phyloP scores from a whole-genome alignment of 177 flowering plant genomes.

The Tripterygium wilfordii region DNA sequence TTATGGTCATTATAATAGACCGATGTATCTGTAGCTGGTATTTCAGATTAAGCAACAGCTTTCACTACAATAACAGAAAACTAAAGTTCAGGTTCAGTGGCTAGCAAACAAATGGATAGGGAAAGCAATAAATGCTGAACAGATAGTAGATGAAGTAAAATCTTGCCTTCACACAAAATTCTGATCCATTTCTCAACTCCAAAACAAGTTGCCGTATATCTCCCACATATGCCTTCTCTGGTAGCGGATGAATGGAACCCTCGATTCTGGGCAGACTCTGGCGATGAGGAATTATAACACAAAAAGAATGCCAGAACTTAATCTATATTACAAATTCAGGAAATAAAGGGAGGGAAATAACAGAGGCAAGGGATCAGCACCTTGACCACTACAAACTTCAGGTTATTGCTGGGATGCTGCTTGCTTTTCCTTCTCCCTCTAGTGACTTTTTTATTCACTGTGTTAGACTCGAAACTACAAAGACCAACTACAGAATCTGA shows the following conservation, averaged over 20 bases:
- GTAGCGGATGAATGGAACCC: conserved; percentile 52
- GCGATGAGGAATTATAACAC: background rate
- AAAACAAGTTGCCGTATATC: conserved; percentile 57
- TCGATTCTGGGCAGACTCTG: conserved; percentile 86
- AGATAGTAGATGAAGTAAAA: too few relatives aligned
- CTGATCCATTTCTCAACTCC: conserved; percentile 72
- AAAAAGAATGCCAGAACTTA: conserved; percentile 4
- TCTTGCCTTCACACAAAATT: conserved; percentile 66
- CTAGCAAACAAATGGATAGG: too few relatives aligned
- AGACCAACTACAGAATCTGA: conserved; percentile 68
- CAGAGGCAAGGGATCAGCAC: conserved; percentile 24
- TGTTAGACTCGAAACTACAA: conserved; percentile 41
- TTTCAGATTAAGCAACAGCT: too few relatives aligned
- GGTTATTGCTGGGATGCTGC: conserved; percentile 30
- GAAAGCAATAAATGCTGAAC: too few relatives aligned
- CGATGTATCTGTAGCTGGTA: too few relatives aligned
- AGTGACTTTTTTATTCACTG: conserved; percentile 36
- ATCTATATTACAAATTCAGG: background rate
- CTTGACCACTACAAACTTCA: conserved; percentile 81
- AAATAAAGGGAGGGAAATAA: background rate
- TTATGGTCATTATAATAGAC: too few relatives aligned
- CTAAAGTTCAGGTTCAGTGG: too few relatives aligned
- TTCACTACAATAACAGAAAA: background rate
- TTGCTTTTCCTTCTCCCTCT: conserved; percentile 50
- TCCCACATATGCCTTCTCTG: conserved; percentile 61